Evolutionary conservation across 176 grass and related monocot species (phyloP), one percentile per base, ranked within the genome.

Genomic region (Oryza glaberrima): DNA sequence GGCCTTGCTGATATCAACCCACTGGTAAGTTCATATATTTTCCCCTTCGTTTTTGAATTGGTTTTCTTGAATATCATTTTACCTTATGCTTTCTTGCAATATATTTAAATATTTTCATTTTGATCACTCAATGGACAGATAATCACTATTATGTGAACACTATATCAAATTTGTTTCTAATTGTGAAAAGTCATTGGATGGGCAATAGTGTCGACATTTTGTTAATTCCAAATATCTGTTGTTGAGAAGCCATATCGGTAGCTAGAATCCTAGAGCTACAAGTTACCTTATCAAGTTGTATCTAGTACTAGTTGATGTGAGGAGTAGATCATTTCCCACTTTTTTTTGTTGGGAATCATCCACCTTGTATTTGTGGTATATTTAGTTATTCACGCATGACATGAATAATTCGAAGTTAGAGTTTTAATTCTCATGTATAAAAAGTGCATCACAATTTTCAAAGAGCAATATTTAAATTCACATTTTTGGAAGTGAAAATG

Each of bases 1-100:
- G 93, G 93, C 36, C 87, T 90, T 73, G 79, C 65, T 0, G 79
- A 92, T 78, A 86, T 92, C 44, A 94, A 94, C 63, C 85, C 85
- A 19, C 61, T 91, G 92, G 92, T 91, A 88, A 34, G 12, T 74
- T 70, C 56, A 72, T 51, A 72, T 51, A 16, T 30, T 83, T 46
- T 58, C 72, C 17, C 30, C 60, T 69, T 71, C 63, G 71, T 28
- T 51, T 77, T 5, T 70, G 73, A 5, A 17, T 71, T 70, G 15
- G 36, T 68, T 81, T 69, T 67, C 3, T 68, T 67, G 34, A 8
- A n/a, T 16, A 7, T 35, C 22, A 34, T 75, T 51, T 74, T 81
- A 19, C 22, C 25, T 61, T 70, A 34, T 72, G 34, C 41, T 30
- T 77, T 71, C 67, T 72, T 36, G 26, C 36, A 63, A 63, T 40